A percentile compares a stretch with the other conserved stretches of the same genome.
Evolutionary conservation across 345 rosid genomes (phyloP).

Genomic region (Firmiana major): DNA sequence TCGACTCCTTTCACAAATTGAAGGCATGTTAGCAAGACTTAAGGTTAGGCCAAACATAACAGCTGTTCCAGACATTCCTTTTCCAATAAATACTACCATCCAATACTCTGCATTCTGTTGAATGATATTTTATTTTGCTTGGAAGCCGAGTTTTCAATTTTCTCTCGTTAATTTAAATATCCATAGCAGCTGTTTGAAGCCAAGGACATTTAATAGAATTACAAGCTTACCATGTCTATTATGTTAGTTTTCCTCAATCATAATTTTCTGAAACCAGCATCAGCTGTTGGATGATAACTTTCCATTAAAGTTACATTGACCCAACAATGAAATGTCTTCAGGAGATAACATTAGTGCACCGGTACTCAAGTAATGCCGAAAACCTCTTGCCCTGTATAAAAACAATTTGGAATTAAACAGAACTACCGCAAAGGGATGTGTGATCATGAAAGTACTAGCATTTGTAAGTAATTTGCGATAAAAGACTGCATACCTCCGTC

Average conservation of each 20-base stretch:
- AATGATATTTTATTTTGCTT: background rate
- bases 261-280: slow-evolving; percentile 6
- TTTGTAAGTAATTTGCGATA: background rate
- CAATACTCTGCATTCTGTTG: background rate
- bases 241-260: slow-evolving; percentile 10
- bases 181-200: background rate
- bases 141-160: background rate
- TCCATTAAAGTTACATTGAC: slow-evolving; percentile 31
- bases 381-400: slow-evolving; percentile 47
- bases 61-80: background rate
- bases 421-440: background rate
- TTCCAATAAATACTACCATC: background rate
- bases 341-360: slow-evolving; percentile 54
- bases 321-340: slow-evolving; percentile 64
- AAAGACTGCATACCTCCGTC: slow-evolving; percentile 44
- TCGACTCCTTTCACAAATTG: background rate
- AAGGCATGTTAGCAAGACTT: background rate
- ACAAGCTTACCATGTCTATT: background rate
- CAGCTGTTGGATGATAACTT: slow-evolving; percentile 25
- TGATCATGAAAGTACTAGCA: background rate
- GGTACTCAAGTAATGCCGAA: slow-evolving; percentile 65
- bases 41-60: background rate
- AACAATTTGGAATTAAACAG: slow-evolving; percentile 6
- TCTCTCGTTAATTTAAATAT: background rate
- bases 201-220: background rate